Conservation (phyloP, 805 yeast species). For the Naumovozyma baii region DNA sequence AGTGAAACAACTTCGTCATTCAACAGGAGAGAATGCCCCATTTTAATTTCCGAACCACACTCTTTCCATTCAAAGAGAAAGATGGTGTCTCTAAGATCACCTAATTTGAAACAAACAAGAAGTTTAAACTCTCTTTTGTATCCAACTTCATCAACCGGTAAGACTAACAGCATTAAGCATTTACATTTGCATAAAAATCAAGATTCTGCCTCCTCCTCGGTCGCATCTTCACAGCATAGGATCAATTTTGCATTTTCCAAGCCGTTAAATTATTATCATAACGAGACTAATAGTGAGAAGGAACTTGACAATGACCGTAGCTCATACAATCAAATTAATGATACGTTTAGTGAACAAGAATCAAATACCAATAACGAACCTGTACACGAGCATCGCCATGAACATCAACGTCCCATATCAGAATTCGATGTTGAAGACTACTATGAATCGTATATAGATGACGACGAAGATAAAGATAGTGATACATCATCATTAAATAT, state of each 20-base stretch:
- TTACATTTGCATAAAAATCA: neutral
- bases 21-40: constrained; percentile 14
- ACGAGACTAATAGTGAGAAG: constrained; percentile 1
- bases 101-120: neutral
- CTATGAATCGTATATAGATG: constrained; percentile 14
- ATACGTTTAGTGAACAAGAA: constrained; percentile 9
- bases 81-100: constrained; percentile 22
- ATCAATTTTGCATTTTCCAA: constrained; percentile 24
- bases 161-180: neutral
- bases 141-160: neutral
- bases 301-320: constrained; percentile 1
- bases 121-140: neutral
- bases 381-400: neutral
- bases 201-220: constrained; percentile 2
- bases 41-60: constrained; percentile 11
- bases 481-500: neutral
- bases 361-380: constrained; percentile 2
- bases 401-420: neutral
- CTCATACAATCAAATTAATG: constrained; percentile 4
- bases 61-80: constrained; percentile 14
- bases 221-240: constrained; percentile 3
- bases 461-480: constrained; percentile 11
- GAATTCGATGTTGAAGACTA: constrained; percentile 18
- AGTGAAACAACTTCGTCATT: constrained; percentile 19
- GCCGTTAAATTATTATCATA: constrained; percentile 10